phyloP scores from a whole-genome alignment of 78 protist species.

The Speleostelium caveatum region DNA sequence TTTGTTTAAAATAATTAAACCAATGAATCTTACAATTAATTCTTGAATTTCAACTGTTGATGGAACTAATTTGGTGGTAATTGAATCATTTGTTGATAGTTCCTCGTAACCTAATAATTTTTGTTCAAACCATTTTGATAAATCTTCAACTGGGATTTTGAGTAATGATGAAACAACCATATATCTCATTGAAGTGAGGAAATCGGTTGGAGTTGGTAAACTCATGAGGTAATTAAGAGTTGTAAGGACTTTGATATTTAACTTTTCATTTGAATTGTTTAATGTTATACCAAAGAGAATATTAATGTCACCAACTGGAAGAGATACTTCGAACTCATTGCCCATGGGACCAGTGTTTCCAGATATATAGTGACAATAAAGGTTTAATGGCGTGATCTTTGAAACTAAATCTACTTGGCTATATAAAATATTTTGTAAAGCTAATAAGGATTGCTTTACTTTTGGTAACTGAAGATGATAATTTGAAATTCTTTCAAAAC shows the following conservation, averaged over 20 bases:
- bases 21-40: conserved; percentile 25
- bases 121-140: conserved; percentile 49
- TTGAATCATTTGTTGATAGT: background rate
- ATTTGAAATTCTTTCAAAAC: too few species aligned
- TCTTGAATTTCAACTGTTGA: conserved; percentile 38
- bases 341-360: conserved; percentile 23
- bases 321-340: conserved; percentile 11
- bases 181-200: conserved; percentile 21
- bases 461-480: too few species aligned
- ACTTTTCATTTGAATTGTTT: conserved; percentile 3
- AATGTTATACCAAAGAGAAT: background rate
- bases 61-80: background rate
- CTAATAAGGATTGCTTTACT: too few species aligned
- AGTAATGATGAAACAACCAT: background rate
- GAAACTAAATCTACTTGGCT: too few species aligned
- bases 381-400: background rate
- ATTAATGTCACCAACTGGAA: conserved; percentile 36
- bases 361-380: conserved; percentile 52
- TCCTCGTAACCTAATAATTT: conserved; percentile 14
- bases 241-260: conserved; percentile 15
- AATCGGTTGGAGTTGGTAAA: conserved; percentile 35
- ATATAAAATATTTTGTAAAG: too few species aligned
- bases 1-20: conserved; percentile 34
- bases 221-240: conserved; percentile 25
- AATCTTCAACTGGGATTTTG: background rate